These are phyloP conservation scores for Sechiopsis laciniata DNA, from an alignment of 306 rosid genomes.

Conservation along the genomic window DNA sequence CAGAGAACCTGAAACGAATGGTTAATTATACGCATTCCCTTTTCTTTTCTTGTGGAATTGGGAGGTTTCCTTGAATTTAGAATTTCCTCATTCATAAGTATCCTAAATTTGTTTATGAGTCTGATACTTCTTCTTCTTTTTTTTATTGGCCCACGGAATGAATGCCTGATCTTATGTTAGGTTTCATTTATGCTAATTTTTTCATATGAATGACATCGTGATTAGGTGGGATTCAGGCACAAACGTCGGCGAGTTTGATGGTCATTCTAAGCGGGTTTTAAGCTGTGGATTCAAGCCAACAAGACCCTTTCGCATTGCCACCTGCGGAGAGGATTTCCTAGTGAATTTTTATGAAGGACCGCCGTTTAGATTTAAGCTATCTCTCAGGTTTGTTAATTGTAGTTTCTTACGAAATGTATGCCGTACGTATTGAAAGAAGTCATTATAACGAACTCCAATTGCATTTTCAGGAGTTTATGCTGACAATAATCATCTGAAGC, in stretches of 20 bases:
- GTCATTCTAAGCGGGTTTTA: conserved; percentile 81
- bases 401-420: background rate
- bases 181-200: background rate
- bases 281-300: conserved; percentile 96
- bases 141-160: background rate
- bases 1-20: background rate
- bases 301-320: conserved; percentile 79
- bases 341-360: conserved; percentile 96
- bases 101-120: background rate
- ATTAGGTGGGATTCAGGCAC: conserved; percentile 94
- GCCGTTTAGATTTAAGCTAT: conserved; percentile 81
- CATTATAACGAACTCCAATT: background rate
- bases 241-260: conserved; percentile 94
- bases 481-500: too few species aligned
- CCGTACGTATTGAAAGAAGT: background rate
- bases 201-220: background rate
- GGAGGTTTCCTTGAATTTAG: background rate
- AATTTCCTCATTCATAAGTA: background rate
- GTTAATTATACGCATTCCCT: background rate
- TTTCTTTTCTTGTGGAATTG: background rate
- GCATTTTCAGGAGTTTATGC: background rate
- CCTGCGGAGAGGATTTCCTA: conserved; percentile 88
- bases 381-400: conserved; percentile 54
- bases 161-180: background rate
- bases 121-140: background rate